phyloP scores from a whole-genome alignment of 768 basidiomycete genomes.

The Amanita pallidorosea region DNA sequence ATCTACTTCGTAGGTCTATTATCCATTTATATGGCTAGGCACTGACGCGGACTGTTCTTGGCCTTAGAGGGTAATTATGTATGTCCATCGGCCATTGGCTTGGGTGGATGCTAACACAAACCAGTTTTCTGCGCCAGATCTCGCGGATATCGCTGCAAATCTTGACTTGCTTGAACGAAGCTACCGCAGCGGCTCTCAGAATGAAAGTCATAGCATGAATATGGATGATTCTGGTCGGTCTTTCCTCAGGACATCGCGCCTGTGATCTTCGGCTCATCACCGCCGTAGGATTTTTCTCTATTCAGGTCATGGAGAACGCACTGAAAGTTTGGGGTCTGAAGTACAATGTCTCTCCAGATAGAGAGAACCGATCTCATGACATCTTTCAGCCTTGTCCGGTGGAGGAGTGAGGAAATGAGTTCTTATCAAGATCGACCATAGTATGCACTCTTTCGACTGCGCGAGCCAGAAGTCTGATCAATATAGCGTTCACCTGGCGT shows the following conservation, averaged over 20 bases:
- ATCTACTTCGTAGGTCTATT: slow-evolving; percentile 37
- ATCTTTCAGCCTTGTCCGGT: slow-evolving; percentile 55
- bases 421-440: slow-evolving; percentile 67
- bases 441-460: slow-evolving; percentile 29
- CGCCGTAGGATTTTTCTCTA: slow-evolving; percentile 73
- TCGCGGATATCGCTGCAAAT: slow-evolving; percentile 60
- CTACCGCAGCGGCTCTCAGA: slow-evolving; percentile 36
- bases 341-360: slow-evolving; percentile 25
- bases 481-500: slow-evolving; percentile 68
- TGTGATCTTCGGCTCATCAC: background rate
- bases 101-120: slow-evolving; percentile 4
- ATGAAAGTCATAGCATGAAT: slow-evolving; percentile 55
- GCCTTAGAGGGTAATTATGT: slow-evolving; percentile 33
- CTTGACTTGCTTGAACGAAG: slow-evolving; percentile 57
- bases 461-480: background rate
- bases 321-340: slow-evolving; percentile 76
- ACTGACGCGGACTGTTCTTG: slow-evolving; percentile 7
- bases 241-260: slow-evolving; percentile 1
- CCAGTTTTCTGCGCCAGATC: slow-evolving; percentile 73
- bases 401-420: slow-evolving; percentile 78
- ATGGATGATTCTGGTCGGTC: slow-evolving; percentile 82
- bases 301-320: slow-evolving; percentile 82
- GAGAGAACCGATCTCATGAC: slow-evolving; percentile 5
- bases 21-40: background rate
- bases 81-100: slow-evolving; percentile 12